Evolutionary conservation across 495 filamentous ascomycete genomes (phyloP).

Genomic region (Ramalina intermedia): DNA sequence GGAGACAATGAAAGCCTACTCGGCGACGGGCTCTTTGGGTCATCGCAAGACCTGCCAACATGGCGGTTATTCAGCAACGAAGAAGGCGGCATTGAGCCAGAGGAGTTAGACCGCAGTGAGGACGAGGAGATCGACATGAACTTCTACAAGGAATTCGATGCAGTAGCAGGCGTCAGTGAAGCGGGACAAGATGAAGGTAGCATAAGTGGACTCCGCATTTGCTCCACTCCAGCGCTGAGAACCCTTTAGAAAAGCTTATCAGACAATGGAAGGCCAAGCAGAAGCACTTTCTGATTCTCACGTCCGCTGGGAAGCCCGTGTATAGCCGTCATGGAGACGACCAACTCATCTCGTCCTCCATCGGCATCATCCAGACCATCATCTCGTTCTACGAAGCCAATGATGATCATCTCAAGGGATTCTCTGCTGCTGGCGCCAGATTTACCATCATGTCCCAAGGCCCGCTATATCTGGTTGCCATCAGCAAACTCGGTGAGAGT

Average conservation of each 20-base stretch:
- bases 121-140: conserved; percentile 41
- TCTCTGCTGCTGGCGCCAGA: conserved; percentile 66
- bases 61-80: conserved; percentile 46
- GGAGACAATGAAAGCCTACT: conserved; percentile 75
- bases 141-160: conserved; percentile 66
- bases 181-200: conserved; percentile 54
- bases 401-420: conserved; percentile 59
- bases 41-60: conserved; percentile 37
- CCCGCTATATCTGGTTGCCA: conserved; percentile 82
- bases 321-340: conserved; percentile 90
- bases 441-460: conserved; percentile 77
- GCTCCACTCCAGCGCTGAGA: neutral
- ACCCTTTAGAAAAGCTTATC: conserved; percentile 45
- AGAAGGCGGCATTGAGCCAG: conserved; percentile 41
- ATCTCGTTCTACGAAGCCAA: conserved; percentile 88
- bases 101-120: conserved; percentile 31
- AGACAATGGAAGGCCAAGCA: conserved; percentile 69
- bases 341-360: conserved; percentile 74
- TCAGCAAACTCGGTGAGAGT: conserved; percentile 81
- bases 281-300: conserved; percentile 94
- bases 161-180: conserved; percentile 49
- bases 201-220: conserved; percentile 2
- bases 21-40: conserved; percentile 42
- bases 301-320: conserved; percentile 94
- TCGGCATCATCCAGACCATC: conserved; percentile 94